Percentiles rank a stretch among this genome's conserved stretches.
phyloP scores from a whole-genome alignment of 2,329 filamentous ascomycete species.

The Neurospora crassa region DNA sequence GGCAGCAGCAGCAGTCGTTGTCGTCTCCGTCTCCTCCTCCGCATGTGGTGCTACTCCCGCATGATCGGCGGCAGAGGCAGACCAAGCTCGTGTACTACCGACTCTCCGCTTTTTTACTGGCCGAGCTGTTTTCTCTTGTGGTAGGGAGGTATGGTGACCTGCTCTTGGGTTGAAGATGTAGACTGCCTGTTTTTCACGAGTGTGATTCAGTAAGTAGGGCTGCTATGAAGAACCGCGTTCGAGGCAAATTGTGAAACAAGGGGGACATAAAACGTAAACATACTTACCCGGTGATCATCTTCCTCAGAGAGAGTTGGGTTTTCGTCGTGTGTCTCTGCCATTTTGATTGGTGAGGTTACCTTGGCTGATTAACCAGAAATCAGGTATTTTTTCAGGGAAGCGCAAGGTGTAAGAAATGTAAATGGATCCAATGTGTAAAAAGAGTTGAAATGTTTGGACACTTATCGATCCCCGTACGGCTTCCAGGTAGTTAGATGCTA shows the following conservation, averaged over 20 bases:
- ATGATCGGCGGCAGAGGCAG: background rate
- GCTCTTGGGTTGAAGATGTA: conserved; percentile 49
- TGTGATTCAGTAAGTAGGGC: background rate
- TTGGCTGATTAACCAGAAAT: background rate
- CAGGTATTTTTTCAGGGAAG: background rate
- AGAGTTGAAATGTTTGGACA: background rate
- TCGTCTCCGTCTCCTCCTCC: conserved; percentile 4
- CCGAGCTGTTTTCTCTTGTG: conserved; percentile 43
- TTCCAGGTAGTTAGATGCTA: background rate
- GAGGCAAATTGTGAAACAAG: background rate
- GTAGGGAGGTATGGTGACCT: conserved; percentile 21
- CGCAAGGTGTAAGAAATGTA: background rate
- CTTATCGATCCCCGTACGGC: background rate
- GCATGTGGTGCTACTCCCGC: conserved; percentile 6
- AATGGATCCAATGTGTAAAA: background rate
- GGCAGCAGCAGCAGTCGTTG: conserved; percentile 13
- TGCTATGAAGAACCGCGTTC: background rate
- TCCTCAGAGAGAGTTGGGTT: conserved; percentile 23
- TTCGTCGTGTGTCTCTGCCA: background rate
- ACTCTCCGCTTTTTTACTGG: conserved; percentile 21
- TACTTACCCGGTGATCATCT: conserved; percentile 39
- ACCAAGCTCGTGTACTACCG: background rate
- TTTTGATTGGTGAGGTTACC: background rate
- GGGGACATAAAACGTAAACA: background rate
- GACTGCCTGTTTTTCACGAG: conserved; percentile 36